Conservation (phyloP, 2,329 filamentous ascomycete genomes). For the Apiospora koreana region DNA sequence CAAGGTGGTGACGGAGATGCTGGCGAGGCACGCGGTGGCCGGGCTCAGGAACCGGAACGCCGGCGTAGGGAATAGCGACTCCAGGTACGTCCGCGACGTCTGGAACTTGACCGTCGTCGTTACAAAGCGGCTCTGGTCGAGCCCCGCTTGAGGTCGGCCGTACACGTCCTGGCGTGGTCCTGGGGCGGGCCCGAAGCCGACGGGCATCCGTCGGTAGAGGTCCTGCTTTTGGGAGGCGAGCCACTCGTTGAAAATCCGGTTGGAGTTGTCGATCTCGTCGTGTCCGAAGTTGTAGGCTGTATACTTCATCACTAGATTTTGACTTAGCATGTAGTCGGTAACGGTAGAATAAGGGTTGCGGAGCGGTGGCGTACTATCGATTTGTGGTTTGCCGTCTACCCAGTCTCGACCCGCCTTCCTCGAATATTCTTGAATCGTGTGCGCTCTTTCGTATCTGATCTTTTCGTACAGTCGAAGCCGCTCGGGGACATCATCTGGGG, state of each 20-base stretch:
- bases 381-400: slow-evolving; percentile 32
- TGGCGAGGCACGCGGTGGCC: slow-evolving; percentile 45
- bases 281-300: slow-evolving; percentile 56
- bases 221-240: slow-evolving; percentile 39
- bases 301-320: slow-evolving; percentile 38
- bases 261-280: slow-evolving; percentile 58
- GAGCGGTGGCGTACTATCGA: slow-evolving; percentile 40
- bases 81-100: slow-evolving; percentile 48
- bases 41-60: slow-evolving; percentile 43
- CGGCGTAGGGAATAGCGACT: slow-evolving; percentile 46
- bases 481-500: slow-evolving; percentile 47
- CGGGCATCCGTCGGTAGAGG: slow-evolving; percentile 45
- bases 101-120: slow-evolving; percentile 52
- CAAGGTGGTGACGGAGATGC: slow-evolving; percentile 43
- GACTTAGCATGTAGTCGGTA: not conserved
- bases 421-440: slow-evolving; percentile 58
- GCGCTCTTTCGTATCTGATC: slow-evolving; percentile 58
- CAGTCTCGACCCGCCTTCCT: slow-evolving; percentile 52
- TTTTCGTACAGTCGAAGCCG: slow-evolving; percentile 61
- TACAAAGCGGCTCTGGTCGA: slow-evolving; percentile 37
- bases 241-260: slow-evolving; percentile 50
- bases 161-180: slow-evolving; percentile 42
- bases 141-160: slow-evolving; percentile 22
- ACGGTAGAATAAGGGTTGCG: too few species aligned
- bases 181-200: slow-evolving; percentile 47